Percentiles rank a stretch among this genome's conserved stretches.
Evolutionary conservation across 305 asterid genomes (phyloP).

Genomic region (Fraxinus floribunda): DNA sequence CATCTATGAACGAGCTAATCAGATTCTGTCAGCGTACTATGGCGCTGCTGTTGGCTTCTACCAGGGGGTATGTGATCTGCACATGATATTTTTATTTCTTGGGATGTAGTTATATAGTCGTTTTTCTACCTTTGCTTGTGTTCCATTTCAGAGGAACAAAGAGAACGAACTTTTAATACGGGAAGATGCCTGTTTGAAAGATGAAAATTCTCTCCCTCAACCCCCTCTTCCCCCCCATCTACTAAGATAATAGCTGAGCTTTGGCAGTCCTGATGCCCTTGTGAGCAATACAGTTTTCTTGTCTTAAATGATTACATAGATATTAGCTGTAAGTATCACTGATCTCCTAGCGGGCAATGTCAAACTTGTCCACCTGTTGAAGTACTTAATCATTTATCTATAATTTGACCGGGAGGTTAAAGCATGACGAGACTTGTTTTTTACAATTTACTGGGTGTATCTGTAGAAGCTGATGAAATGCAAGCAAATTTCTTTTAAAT

Average conservation of each 20-base stretch:
- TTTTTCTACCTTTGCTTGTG: constrained; percentile 19
- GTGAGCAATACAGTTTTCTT: constrained; percentile 7
- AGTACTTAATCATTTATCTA: not conserved
- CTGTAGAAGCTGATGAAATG: not conserved
- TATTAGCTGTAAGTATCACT: constrained; percentile 7
- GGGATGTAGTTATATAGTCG: constrained; percentile 3
- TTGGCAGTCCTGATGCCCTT: constrained; percentile 3
- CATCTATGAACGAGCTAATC: constrained; percentile 94
- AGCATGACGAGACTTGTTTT: not conserved
- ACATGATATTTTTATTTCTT: constrained; percentile 7
- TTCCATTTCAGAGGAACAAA: constrained; percentile 7
- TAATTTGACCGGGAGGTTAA: not conserved
- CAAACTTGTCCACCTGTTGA: constrained; percentile 9
- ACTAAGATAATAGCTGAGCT: not conserved
- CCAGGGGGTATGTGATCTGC: constrained; percentile 75
- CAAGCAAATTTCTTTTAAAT: not conserved
- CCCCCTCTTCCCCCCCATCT: not conserved
- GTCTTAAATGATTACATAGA: constrained; percentile 6
- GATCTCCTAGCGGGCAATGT: constrained; percentile 8
- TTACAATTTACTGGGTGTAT: not conserved
- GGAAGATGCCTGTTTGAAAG: constrained; percentile 8
- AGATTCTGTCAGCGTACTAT: constrained; percentile 48
- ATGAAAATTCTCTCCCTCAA: not conserved
- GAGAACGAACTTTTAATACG: not conserved
- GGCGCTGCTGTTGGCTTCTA: constrained; percentile 95